A percentile compares a stretch with the other conserved stretches of the same genome.
Conservation (phyloP, 495 filamentous ascomycete genomes). For the Viridothelium virens region DNA sequence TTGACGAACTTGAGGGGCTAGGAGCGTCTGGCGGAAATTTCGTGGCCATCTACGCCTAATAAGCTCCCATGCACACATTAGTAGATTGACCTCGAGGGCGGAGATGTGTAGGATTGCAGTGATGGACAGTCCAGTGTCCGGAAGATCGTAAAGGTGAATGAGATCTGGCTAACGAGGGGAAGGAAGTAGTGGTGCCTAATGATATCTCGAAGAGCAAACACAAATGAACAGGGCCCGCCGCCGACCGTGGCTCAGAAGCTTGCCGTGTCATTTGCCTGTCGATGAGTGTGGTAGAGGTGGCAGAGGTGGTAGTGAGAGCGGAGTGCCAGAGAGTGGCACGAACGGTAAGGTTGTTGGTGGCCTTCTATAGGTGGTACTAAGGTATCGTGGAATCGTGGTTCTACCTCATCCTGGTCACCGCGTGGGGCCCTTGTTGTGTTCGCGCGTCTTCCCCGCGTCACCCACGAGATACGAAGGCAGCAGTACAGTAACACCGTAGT, state of each 20-base stretch:
- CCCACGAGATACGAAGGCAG: background rate
- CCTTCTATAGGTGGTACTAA: no score
- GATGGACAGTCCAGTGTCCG: background rate
- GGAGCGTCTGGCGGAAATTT: slow-evolving; percentile 17
- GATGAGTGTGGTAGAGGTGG: background rate
- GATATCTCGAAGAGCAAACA: background rate
- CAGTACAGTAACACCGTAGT: no score
- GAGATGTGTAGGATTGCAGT: slow-evolving; percentile 22
- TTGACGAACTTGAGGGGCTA: slow-evolving; percentile 25
- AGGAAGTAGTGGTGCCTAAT: no score
- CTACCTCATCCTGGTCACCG: no score
- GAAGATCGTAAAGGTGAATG: no score
- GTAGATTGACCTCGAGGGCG: background rate
- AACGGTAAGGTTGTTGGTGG: background rate
- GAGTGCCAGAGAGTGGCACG: no score
- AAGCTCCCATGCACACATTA: slow-evolving; percentile 18
- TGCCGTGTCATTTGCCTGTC: background rate
- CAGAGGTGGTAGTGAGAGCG: background rate
- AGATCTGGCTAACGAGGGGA: no score
- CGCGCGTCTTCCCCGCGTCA: background rate
- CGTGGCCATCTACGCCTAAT: slow-evolving; percentile 9
- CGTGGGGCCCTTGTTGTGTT: background rate
- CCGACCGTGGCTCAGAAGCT: background rate
- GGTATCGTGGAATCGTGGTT: no score
- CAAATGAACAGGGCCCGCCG: background rate